phyloP scores from a whole-genome alignment of 768 basidiomycete species.

The Paxillus rubicundulus region DNA sequence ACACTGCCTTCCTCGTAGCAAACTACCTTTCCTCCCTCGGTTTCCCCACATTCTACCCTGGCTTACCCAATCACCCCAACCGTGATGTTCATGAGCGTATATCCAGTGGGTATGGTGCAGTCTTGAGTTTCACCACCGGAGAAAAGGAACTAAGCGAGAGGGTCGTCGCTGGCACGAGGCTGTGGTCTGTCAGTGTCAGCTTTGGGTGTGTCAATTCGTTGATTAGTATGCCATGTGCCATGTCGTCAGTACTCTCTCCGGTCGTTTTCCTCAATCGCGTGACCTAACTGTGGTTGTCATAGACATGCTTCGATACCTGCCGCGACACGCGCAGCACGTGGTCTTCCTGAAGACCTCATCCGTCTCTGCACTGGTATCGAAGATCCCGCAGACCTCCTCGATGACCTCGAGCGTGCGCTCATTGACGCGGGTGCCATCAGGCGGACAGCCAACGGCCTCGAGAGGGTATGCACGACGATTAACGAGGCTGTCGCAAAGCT shows the following conservation, averaged over 20 bases:
- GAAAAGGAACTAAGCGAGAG: slow-evolving; percentile 87
- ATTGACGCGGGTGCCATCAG: slow-evolving; percentile 88
- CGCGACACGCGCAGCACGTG: slow-evolving; percentile 90
- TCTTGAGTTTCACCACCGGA: slow-evolving; percentile 92
- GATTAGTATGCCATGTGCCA: slow-evolving; percentile 98
- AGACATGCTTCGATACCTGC: slow-evolving; percentile 97
- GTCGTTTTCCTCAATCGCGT: neutral
- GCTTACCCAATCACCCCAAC: slow-evolving; percentile 76
- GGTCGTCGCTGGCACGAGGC: slow-evolving; percentile 85
- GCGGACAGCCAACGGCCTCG: slow-evolving; percentile 41
- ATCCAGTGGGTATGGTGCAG: slow-evolving; percentile 89
- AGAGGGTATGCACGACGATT: slow-evolving; percentile 48
- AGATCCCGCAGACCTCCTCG: slow-evolving; percentile 87
- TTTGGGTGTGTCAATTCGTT: slow-evolving; percentile 98
- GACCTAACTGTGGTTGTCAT: neutral
- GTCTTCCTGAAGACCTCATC: slow-evolving; percentile 97
- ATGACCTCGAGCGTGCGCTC: slow-evolving; percentile 92
- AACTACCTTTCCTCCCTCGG: slow-evolving; percentile 81
- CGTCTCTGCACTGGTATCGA: slow-evolving; percentile 98
- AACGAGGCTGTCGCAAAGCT: slow-evolving; percentile 70
- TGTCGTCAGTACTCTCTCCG: slow-evolving; percentile 76
- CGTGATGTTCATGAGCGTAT: slow-evolving; percentile 88
- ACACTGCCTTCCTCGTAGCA: slow-evolving; percentile 79
- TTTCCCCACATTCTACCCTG: slow-evolving; percentile 91
- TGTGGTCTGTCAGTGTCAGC: slow-evolving; percentile 98